Base-by-base conservation (phyloP, 257 asterid genomes). In the Ophiorrhiza pumila region DNA sequence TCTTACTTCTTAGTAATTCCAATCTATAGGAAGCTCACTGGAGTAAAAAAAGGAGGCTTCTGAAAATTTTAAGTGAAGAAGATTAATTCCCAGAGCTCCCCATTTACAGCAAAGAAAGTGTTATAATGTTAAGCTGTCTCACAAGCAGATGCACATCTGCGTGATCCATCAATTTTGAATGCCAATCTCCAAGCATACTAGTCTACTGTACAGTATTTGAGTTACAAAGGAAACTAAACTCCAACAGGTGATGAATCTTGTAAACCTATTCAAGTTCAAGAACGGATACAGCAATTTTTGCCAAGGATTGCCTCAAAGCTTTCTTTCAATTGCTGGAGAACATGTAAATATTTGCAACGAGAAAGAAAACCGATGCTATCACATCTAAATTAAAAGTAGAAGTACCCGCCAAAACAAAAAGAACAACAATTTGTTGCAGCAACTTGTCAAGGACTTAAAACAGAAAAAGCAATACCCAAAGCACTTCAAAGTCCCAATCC, bases 181-280 rank as follows among this genome's bases (percentile, higher is more conserved):
- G 61, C 15, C 10, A 7, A n/a, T 55, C 32, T 22, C 61, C 32
- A 25, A n/a, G 32, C 23, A 23, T 7, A n/a, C 50, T 39, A 63
- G 45, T 63, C 49, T 37, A 34, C 68, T 20, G 2, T 4, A 35
- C 22, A 32, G 68, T 23, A 9, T 37, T 9, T 37, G 34, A 61
- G 46, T 29, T 61, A 34, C 37, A 22, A 63, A 8, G 20, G 18
- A 39, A 63, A 10, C 68, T 22, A 63, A 63, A 25, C 18, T 25
- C n/a, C n/a, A n/a, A n/a, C 31, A 39, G 7, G 7, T 6, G 25
- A 31, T 25, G 39, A 66, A 31, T 49, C 22, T 47, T 46, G 29
- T 43, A 66, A 45, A 66, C 35, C 71, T 25, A 47, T 15, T 43
- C 68, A 63, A 60, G 15, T 60, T 60, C 66, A 29, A 31, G 17